A percentile compares a stretch with the other conserved stretches of the same genome.
These are phyloP conservation scores for Volvox carteri DNA, from an alignment of 163 green algal species.

Conservation along the genomic window DNA sequence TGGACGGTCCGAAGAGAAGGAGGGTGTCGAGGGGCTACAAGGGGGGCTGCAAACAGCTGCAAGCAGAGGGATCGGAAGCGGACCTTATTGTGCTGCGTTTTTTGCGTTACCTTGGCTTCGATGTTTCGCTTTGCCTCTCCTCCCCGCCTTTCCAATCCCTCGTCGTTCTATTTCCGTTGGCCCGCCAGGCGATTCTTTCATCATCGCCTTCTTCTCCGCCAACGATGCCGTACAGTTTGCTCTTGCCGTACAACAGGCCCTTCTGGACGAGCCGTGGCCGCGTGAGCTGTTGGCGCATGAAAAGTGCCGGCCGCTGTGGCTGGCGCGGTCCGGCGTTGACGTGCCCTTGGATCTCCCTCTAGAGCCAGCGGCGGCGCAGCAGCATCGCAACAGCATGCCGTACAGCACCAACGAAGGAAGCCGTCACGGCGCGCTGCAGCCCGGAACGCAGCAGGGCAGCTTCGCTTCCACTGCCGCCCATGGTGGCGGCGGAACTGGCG, in stretches of 20 bases:
- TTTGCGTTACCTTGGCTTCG: too few relatives aligned
- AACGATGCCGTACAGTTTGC: slow-evolving; percentile 52
- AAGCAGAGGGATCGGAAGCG: too few relatives aligned
- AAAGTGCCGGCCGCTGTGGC: slow-evolving; percentile 41
- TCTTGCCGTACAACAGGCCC: slow-evolving; percentile 57
- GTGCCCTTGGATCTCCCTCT: slow-evolving; percentile 46
- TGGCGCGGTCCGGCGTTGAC: not conserved
- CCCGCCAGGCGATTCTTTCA: slow-evolving; percentile 61
- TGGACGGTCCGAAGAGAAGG: too few relatives aligned
- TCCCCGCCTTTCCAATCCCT: not conserved
- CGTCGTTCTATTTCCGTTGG: not conserved
- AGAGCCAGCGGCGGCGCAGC: not conserved
- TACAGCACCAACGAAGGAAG: not conserved
- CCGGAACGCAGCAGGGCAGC: not conserved
- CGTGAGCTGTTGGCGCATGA: slow-evolving; percentile 48
- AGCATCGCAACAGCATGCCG: not conserved
- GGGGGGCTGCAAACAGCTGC: too few relatives aligned
- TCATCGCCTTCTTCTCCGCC: slow-evolving; percentile 60
- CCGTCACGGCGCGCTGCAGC: slow-evolving; percentile 14
- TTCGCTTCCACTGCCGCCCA: not conserved
- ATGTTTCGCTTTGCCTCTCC: too few relatives aligned
- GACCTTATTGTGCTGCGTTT: too few relatives aligned
- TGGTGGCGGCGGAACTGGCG: not conserved
- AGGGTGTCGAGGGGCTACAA: too few relatives aligned
- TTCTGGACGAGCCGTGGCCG: slow-evolving; percentile 59